These are phyloP conservation scores for Stemphylium lycopersici DNA, from an alignment of 2,329 filamentous ascomycete species.

Conservation along the genomic window DNA sequence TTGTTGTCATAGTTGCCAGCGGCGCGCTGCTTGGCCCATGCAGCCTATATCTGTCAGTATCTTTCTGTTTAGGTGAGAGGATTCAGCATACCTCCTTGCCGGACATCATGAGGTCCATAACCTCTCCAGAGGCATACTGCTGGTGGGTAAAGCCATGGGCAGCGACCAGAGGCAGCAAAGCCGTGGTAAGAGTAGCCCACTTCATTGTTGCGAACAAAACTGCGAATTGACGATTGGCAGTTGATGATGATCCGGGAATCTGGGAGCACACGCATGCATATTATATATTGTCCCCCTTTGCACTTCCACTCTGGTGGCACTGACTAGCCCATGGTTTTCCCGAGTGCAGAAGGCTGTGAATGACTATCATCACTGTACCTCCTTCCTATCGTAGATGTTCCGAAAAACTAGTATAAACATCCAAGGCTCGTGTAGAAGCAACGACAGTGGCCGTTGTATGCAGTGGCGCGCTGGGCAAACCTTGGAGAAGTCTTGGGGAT, in stretches of 20 bases:
- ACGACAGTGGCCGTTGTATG: slow-evolving; percentile 20
- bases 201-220: slow-evolving; percentile 39
- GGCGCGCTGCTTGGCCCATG: slow-evolving; percentile 41
- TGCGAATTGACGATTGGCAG: slow-evolving; percentile 29
- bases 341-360: slow-evolving; percentile 24
- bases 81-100: slow-evolving; percentile 37
- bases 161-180: slow-evolving; percentile 40
- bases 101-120: slow-evolving; percentile 45
- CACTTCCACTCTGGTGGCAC: slow-evolving; percentile 7
- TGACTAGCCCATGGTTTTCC: slow-evolving; percentile 15
- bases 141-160: slow-evolving; percentile 36
- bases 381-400: slow-evolving; percentile 44
- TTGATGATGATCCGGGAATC: slow-evolving; percentile 26
- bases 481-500: slow-evolving; percentile 27
- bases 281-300: slow-evolving; percentile 20
- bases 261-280: slow-evolving; percentile 14
- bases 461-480: slow-evolving; percentile 24
- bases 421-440: slow-evolving; percentile 28
- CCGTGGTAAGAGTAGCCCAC: slow-evolving; percentile 38
- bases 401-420: slow-evolving; percentile 39
- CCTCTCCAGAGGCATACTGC: slow-evolving; percentile 42
- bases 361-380: slow-evolving; percentile 21
- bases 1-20: slow-evolving; percentile 41
- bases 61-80: neutral
- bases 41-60: slow-evolving; percentile 28